Percentiles rank a stretch among this genome's conserved stretches.
phyloP scores from a whole-genome alignment of 2,329 filamentous ascomycete genomes.

The Zymoseptoria brevis region DNA sequence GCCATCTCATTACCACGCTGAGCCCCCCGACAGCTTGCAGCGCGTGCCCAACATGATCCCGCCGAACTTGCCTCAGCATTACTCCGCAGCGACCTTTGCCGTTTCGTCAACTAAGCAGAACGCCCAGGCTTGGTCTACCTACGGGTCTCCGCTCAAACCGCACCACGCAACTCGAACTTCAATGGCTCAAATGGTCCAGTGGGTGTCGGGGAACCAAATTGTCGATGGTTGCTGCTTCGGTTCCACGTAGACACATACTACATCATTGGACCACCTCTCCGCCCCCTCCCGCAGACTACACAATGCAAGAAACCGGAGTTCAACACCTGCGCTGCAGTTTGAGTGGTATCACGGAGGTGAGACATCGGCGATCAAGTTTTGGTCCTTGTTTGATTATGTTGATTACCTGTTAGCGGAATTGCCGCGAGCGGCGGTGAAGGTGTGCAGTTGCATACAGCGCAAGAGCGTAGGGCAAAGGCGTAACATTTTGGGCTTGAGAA shows the following conservation, averaged over 20 bases:
- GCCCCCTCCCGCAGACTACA: too few relatives aligned
- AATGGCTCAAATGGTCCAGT: too few relatives aligned
- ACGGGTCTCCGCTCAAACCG: neutral
- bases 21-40: neutral
- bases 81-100: neutral
- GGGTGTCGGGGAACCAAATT: too few relatives aligned
- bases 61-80: neutral
- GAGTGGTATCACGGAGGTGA: too few relatives aligned
- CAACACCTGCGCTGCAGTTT: too few relatives aligned
- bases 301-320: too few relatives aligned
- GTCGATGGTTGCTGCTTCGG: too few relatives aligned
- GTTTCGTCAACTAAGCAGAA: neutral
- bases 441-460: neutral
- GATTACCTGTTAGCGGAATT: neutral
- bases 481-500: neutral
- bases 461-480: neutral
- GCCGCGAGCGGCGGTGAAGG: neutral
- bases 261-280: too few relatives aligned
- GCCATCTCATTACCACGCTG: neutral
- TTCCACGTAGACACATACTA: too few relatives aligned
- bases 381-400: too few relatives aligned
- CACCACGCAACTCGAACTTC: neutral
- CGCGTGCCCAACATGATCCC: neutral
- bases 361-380: too few relatives aligned
- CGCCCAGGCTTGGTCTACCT: neutral